These are phyloP conservation scores for Wickerhamiella domercqiae DNA, from an alignment of 805 yeast genomes.

Conservation along the genomic window DNA sequence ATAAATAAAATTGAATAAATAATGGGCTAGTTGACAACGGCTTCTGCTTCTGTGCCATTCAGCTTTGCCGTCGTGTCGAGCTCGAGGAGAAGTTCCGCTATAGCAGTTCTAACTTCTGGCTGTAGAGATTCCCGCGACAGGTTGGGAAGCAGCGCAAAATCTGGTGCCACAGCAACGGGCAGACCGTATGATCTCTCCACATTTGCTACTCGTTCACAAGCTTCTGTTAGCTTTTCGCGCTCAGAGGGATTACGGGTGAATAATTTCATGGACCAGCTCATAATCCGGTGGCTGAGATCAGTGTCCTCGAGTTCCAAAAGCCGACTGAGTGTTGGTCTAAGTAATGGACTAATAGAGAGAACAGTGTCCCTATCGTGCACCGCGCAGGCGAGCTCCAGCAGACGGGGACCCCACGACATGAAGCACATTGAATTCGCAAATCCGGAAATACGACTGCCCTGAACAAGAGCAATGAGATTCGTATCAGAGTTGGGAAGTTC, in stretches of 20 bases:
- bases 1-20: too few species aligned
- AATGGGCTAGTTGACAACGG: too few species aligned
- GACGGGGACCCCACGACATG: slow-evolving; percentile 5
- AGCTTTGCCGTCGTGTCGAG: too few species aligned
- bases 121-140: not conserved
- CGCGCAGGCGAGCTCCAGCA: slow-evolving; percentile 1
- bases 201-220: not conserved
- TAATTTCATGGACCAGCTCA: slow-evolving; percentile 3
- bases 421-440: slow-evolving; percentile 4
- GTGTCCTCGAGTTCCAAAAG: slow-evolving; percentile 4
- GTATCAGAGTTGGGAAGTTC: not conserved
- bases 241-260: not conserved
- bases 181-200: not conserved
- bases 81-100: too few species aligned
- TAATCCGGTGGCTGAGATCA: slow-evolving; percentile 2
- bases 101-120: too few species aligned
- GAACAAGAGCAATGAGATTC: slow-evolving; percentile 2
- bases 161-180: not conserved
- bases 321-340: slow-evolving; percentile 2
- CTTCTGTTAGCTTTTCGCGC: not conserved
- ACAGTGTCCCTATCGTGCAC: not conserved
- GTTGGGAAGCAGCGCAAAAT: not conserved
- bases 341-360: slow-evolving; percentile 2
- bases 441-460: slow-evolving; percentile 4
- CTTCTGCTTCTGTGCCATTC: too few species aligned